These are phyloP conservation scores for Macrocybe sp. DNA, from an alignment of 1,284 basidiomycete species.

Conservation along the genomic window DNA sequence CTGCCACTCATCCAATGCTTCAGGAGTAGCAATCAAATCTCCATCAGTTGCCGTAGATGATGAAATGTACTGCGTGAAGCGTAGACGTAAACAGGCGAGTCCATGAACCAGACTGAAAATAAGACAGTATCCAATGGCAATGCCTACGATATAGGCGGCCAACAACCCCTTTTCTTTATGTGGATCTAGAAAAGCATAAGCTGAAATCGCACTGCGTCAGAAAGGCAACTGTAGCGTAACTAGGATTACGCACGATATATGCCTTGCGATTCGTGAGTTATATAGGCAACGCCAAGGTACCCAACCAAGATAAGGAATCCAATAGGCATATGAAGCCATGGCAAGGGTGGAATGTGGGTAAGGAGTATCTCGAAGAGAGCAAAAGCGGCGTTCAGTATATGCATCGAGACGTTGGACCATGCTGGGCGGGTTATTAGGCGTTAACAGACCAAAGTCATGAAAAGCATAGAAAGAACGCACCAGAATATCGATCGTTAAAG, in stretches of 20 bases:
- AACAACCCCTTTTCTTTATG: slow-evolving; percentile 19
- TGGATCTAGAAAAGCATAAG: slow-evolving; percentile 33
- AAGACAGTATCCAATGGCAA: slow-evolving; percentile 39
- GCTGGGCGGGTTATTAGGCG: slow-evolving; percentile 24
- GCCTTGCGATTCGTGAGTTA: slow-evolving; percentile 52
- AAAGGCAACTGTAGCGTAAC: neutral
- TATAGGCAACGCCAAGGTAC: slow-evolving; percentile 65
- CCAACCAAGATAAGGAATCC: slow-evolving; percentile 44
- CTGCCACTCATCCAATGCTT: slow-evolving; percentile 14
- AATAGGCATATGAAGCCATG: slow-evolving; percentile 48
- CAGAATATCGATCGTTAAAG: slow-evolving; percentile 31
- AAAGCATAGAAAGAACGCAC: slow-evolving; percentile 26
- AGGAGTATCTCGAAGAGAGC: slow-evolving; percentile 54
- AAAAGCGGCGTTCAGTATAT: slow-evolving; percentile 56
- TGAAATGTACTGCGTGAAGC: neutral
- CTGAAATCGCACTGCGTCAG: slow-evolving; percentile 12
- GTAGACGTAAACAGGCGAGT: slow-evolving; percentile 19
- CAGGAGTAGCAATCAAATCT: neutral
- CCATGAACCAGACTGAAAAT: slow-evolving; percentile 37
- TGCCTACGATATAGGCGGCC: slow-evolving; percentile 53
- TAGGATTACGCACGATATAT: slow-evolving; percentile 50
- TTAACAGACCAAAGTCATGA: neutral
- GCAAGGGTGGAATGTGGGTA: slow-evolving; percentile 45
- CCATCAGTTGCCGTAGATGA: neutral
- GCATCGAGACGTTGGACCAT: slow-evolving; percentile 58